Evolutionary conservation across 83 land plant genomes (phyloP).

Genomic region (Thuja plicata): DNA sequence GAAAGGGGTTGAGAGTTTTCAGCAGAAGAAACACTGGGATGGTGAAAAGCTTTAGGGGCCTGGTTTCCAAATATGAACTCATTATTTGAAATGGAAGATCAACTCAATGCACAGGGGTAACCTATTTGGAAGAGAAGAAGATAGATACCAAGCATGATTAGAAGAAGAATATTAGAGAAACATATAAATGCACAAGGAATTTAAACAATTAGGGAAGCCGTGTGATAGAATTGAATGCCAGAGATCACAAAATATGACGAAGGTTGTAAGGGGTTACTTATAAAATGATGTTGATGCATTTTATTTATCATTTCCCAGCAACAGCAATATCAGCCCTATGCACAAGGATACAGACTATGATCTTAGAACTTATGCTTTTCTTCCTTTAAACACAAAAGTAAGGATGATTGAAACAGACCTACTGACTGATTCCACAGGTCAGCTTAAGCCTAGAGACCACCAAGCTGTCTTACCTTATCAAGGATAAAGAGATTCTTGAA

Average conservation of each 20-base stretch:
- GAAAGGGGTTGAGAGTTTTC: neutral
- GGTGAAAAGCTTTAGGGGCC: neutral
- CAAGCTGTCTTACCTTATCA: neutral
- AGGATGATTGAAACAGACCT: neutral
- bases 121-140: neutral
- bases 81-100: neutral
- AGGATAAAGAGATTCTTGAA: neutral
- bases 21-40: neutral
- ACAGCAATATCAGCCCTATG: neutral
- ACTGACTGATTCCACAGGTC: neutral
- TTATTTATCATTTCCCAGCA: neutral
- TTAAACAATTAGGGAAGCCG: neutral
- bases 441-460: neutral
- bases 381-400: neutral
- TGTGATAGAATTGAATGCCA: neutral
- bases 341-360: neutral
- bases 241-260: neutral
- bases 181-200: neutral
- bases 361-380: neutral
- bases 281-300: no score
- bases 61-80: neutral
- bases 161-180: neutral
- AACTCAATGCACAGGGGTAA: neutral
- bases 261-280: no score
- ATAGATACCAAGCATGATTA: neutral